phyloP scores from a whole-genome alignment of 257 asterid genomes.

The Hygrophila difformis region DNA sequence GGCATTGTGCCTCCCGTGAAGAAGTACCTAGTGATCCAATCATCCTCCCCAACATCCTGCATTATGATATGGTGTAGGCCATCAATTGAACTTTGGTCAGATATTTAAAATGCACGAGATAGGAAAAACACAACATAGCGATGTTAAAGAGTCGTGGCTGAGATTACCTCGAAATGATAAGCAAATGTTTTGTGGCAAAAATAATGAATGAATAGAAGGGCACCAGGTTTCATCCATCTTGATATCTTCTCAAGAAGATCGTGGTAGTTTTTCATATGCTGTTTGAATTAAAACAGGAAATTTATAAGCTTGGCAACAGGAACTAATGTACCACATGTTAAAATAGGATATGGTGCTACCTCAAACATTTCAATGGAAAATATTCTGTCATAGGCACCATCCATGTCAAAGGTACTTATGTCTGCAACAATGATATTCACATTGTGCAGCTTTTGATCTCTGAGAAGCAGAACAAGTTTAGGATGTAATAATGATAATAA shows the following conservation, averaged over 20 bases:
- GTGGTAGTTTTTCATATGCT: conserved; percentile 90
- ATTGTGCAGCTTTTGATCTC: conserved; percentile 60
- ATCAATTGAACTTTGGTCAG: no score
- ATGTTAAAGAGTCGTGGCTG: neutral
- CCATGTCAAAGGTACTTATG: conserved; percentile 69
- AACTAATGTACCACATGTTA: neutral
- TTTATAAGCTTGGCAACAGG: neutral
- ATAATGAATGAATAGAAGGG: conserved; percentile 67
- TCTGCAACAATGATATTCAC: conserved; percentile 78
- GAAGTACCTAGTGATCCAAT: conserved; percentile 93
- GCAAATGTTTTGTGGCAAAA: conserved; percentile 91
- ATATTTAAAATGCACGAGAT: no score
- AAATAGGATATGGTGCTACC: conserved; percentile 27
- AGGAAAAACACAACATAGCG: no score
- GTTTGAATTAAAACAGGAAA: conserved; percentile 1
- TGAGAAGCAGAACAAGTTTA: conserved; percentile 13
- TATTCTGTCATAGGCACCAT: conserved; percentile 74
- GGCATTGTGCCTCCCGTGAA: conserved; percentile 96
- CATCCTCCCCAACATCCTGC: conserved; percentile 76
- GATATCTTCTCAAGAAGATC: conserved; percentile 81
- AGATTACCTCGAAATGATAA: conserved; percentile 80
- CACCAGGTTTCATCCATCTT: conserved; percentile 72
- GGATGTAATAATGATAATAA: neutral
- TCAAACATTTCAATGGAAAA: conserved; percentile 93
- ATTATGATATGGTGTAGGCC: neutral